phyloP scores from a whole-genome alignment of 306 rosid species.

The Prinsepia uniflora region DNA sequence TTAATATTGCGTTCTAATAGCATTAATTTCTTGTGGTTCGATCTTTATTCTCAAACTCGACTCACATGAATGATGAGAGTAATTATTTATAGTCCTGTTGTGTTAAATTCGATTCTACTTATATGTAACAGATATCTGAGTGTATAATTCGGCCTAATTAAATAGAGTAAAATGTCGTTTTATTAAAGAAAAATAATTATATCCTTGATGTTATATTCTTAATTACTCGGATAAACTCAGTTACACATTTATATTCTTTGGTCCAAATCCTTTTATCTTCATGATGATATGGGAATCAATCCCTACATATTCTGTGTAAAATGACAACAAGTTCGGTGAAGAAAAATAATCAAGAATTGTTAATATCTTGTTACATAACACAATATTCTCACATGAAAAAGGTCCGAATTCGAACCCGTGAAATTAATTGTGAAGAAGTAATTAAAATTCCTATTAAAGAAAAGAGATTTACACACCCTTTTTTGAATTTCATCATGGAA shows the following conservation, averaged over 20 bases:
- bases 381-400: constrained; percentile 22
- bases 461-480: constrained; percentile 17
- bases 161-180: no score
- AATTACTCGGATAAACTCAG: constrained; percentile 4
- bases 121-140: no score
- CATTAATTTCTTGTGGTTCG: no score
- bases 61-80: no score
- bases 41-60: no score
- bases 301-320: constrained; percentile 17
- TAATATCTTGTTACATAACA: background rate
- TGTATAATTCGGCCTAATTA: no score
- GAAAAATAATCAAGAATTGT: background rate
- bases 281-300: constrained; percentile 20
- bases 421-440: background rate
- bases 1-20: no score
- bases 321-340: constrained; percentile 4
- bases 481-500: constrained; percentile 11
- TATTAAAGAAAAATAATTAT: no score
- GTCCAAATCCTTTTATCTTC: constrained; percentile 18
- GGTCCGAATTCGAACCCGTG: constrained; percentile 16
- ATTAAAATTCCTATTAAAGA: constrained; percentile 19
- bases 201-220: constrained; percentile 7
- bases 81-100: no score
- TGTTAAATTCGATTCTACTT: no score
- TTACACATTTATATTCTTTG: constrained; percentile 5